A percentile compares a stretch with the other conserved stretches of the same genome.
phyloP scores from a whole-genome alignment of 192 early-diverging fungal species.

The Obelidium mucronatum region DNA sequence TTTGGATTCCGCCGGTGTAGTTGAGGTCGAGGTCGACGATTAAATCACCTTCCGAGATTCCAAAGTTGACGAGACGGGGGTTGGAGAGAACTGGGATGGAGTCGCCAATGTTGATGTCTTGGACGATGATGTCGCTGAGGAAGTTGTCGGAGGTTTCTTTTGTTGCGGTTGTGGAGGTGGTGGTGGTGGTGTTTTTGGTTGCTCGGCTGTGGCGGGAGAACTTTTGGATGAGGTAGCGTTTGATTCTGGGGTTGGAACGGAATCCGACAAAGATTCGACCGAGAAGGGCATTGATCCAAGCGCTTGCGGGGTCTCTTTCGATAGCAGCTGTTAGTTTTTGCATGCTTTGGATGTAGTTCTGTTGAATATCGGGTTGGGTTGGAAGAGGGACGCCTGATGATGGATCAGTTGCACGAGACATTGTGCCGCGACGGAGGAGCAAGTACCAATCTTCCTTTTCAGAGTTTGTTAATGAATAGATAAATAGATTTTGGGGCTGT shows the following conservation, averaged over 20 bases:
- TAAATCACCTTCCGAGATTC: conserved; percentile 77
- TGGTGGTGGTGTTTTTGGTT: conserved; percentile 37
- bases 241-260: conserved; percentile 51
- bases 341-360: conserved; percentile 46
- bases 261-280: conserved; percentile 80
- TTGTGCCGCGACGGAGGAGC: conserved; percentile 74
- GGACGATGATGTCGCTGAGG: conserved; percentile 73
- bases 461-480: conserved; percentile 46
- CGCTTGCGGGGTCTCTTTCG: conserved; percentile 56
- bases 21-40: conserved; percentile 76
- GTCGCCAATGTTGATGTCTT: conserved; percentile 79
- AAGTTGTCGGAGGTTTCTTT: no score
- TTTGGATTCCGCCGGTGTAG: conserved; percentile 77
- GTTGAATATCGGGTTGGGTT: no score
- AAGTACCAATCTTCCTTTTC: conserved; percentile 95
- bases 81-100: conserved; percentile 79
- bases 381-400: not conserved
- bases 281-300: conserved; percentile 87
- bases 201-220: conserved; percentile 33
- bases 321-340: conserved; percentile 47
- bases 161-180: no score
- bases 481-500: conserved; percentile 9
- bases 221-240: conserved; percentile 48
- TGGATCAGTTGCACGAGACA: not conserved
- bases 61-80: conserved; percentile 74